A percentile compares a stretch with the other conserved stretches of the same genome.
phyloP scores from a whole-genome alignment of 2,329 filamentous ascomycete species.

The Elsinoe ampelina region DNA sequence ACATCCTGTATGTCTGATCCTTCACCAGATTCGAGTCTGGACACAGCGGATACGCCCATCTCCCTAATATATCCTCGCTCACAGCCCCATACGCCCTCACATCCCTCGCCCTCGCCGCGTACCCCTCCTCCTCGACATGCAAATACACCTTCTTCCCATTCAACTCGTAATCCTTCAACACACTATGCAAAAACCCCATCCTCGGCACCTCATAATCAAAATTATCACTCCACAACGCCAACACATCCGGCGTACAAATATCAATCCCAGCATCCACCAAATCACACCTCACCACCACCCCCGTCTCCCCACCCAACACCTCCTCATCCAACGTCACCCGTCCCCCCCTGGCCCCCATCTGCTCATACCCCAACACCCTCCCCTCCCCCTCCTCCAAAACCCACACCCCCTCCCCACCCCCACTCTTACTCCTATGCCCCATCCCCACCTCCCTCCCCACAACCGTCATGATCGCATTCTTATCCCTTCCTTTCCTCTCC shows the following conservation, averaged over 20 bases:
- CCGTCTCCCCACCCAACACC: constrained; percentile 58
- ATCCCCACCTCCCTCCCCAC: constrained; percentile 70
- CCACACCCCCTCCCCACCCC: not conserved
- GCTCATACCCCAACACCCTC: constrained; percentile 88
- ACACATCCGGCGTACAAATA: constrained; percentile 91
- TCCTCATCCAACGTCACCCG: constrained; percentile 63
- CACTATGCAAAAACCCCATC: constrained; percentile 80
- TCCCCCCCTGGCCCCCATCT: constrained; percentile 64
- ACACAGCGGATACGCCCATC: constrained; percentile 82
- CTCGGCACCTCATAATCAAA: constrained; percentile 92
- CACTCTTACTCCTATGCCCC: constrained; percentile 62
- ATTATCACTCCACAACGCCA: constrained; percentile 92
- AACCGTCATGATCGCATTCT: constrained; percentile 97
- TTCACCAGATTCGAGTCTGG: constrained; percentile 79
- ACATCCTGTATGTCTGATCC: constrained; percentile 65
- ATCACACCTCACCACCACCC: constrained; percentile 77
- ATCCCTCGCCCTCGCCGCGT: constrained; percentile 77
- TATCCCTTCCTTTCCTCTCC: constrained; percentile 69
- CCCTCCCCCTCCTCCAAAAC: constrained; percentile 22
- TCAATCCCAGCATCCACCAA: constrained; percentile 91
- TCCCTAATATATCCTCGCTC: constrained; percentile 71
- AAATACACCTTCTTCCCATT: constrained; percentile 96
- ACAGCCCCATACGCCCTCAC: constrained; percentile 85
- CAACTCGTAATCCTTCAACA: constrained; percentile 91
- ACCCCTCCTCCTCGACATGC: constrained; percentile 72